Base-by-base conservation (phyloP, 768 basidiomycete genomes). In the Boletus insuetus region DNA sequence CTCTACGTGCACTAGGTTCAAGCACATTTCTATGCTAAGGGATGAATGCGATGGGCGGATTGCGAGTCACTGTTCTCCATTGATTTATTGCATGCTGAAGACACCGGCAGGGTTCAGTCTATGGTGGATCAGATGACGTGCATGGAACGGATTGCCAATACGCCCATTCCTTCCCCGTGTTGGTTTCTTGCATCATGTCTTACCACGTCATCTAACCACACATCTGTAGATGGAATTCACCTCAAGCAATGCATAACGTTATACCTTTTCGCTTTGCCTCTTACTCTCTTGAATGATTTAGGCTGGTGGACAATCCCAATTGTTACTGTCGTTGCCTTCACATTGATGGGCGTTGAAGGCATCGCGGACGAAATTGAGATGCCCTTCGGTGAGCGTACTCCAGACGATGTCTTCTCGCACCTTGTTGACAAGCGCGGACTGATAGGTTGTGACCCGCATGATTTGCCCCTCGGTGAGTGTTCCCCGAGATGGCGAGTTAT, bases 351-450 rank as follows among this genome's bases (percentile, higher is more conserved):
- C 17, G 91, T 98, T 49, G 94, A 97, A 76, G 94, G 93, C 6
- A 98, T 97, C 60, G 94, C 95, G 0, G 88, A 95, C 56, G 86
- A 93, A 71, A 93, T 96, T 61, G 94, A 97, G 70, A 89, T 90
- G 86, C 95, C 95, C 0, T 97, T 97, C 62, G 94, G 93, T 87
- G 57, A 45, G 77, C 70, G 22, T 17, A 40, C 19, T 32, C 35
- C 8, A 17, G 20, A 42, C 11, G n/a, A 22, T 17, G 2, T 40
- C 24, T 46, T 42, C 31, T 48, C 46, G 31, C 22, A 35, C 8
- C 6, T 51, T 34, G 22, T 40, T 58, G 24, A 55, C 37, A 22
- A n/a, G 13, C 22, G 35, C 3, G 53, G 44, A 61, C 55, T 55
- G 10, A 51, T 54, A 84, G 84, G 85, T 41, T 75, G 74, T 54